Conservation (phyloP, 164 flowering plant species). For the Cinnamomum micranthum region DNA sequence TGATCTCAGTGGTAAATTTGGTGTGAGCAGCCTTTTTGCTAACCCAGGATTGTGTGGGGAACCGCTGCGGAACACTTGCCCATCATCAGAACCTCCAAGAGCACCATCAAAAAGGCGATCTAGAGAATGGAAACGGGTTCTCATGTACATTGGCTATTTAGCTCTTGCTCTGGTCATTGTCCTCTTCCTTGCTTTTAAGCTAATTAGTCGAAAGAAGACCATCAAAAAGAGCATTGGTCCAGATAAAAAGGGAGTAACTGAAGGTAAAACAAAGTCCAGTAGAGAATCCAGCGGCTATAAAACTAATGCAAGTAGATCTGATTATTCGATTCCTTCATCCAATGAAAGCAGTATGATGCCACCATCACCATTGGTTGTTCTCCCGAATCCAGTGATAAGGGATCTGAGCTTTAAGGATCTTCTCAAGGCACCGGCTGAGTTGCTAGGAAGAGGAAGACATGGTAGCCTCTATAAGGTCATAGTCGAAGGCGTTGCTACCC, state of each 20-base stretch:
- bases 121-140: constrained; percentile 14
- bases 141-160: constrained; percentile 45
- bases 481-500: constrained; percentile 22
- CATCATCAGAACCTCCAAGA: constrained; percentile 11
- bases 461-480: constrained; percentile 59
- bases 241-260: constrained; percentile 22
- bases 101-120: constrained; percentile 11
- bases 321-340: constrained; percentile 25
- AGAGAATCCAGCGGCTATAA: constrained; percentile 23
- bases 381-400: constrained; percentile 36
- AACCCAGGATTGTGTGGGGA: constrained; percentile 50
- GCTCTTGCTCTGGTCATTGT: constrained; percentile 25
- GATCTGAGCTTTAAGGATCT: constrained; percentile 55
- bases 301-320: constrained; percentile 27
- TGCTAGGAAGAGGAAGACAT: constrained; percentile 59
- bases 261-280: constrained; percentile 15
- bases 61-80: constrained; percentile 33
- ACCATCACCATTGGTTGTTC: constrained; percentile 36
- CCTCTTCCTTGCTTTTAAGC: constrained; percentile 15
- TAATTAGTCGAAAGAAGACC: constrained; percentile 19
- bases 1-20: constrained; percentile 18
- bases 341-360: constrained; percentile 22
- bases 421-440: constrained; percentile 68
- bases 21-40: constrained; percentile 23
- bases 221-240: constrained; percentile 9